phyloP scores from a whole-genome alignment of 192 early-diverging fungal genomes.

The Backusella australiensis region DNA sequence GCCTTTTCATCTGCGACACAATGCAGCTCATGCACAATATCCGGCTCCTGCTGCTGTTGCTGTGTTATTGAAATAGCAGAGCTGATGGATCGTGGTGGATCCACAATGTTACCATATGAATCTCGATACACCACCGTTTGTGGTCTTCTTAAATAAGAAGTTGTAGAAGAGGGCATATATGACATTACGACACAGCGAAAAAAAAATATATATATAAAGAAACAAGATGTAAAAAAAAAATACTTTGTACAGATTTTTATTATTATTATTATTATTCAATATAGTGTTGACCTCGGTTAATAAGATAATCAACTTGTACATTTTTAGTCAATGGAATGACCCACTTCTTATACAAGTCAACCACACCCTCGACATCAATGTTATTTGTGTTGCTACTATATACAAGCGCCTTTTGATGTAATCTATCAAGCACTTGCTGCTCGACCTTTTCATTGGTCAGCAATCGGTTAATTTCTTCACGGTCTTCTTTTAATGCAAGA shows the following conservation, averaged over 20 bases:
- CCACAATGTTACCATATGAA: not conserved
- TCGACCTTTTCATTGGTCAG: conserved; percentile 93
- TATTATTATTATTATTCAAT: conserved; percentile 1
- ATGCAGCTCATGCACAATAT: not conserved
- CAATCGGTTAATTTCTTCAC: conserved; percentile 74
- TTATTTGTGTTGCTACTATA: conserved; percentile 73
- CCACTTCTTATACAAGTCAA: conserved; percentile 87
- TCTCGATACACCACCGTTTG: not conserved
- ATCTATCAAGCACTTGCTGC: conserved; percentile 71
- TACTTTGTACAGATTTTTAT: not conserved
- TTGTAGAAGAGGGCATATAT: not conserved
- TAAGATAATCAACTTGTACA: conserved; percentile 93
- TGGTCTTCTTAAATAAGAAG: not conserved
- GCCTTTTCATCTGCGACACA: conserved; percentile 6
- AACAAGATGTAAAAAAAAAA: not conserved
- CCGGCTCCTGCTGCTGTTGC: not conserved
- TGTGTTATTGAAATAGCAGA: conserved; percentile 5
- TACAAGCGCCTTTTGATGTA: conserved; percentile 86
- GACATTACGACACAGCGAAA: not conserved
- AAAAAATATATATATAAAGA: not conserved
- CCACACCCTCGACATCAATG: conserved; percentile 82
- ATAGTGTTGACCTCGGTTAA: conserved; percentile 50
- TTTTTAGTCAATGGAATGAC: conserved; percentile 96
- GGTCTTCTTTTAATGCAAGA: conserved; percentile 56
- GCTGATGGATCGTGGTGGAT: not conserved